Evolutionary conservation across 2,329 filamentous ascomycete genomes (phyloP).

Genomic region (Penicillium sp.): DNA sequence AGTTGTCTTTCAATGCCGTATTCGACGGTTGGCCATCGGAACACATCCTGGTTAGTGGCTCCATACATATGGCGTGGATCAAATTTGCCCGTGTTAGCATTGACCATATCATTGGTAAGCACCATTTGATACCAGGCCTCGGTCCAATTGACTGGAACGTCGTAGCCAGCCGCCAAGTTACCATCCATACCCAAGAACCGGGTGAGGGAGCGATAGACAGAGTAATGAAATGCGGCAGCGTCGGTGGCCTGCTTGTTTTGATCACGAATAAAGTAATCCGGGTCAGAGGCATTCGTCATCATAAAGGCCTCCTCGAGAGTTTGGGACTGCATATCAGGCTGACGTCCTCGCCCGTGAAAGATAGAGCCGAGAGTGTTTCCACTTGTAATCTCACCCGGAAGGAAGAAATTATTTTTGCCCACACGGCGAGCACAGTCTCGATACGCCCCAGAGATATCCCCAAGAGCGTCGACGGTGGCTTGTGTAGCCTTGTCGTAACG

Average conservation of each 20-base stretch:
- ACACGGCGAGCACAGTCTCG: constrained; percentile 49
- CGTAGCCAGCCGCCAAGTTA: constrained; percentile 47
- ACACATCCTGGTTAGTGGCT: constrained; percentile 58
- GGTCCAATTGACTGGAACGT: constrained; percentile 48
- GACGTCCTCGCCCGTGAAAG: constrained; percentile 54
- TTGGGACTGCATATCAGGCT: constrained; percentile 46
- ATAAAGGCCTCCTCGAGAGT: constrained; percentile 44
- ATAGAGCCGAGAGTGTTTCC: constrained; percentile 54
- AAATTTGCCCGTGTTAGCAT: constrained; percentile 52
- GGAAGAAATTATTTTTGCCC: constrained; percentile 56
- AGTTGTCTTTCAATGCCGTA: constrained; percentile 52
- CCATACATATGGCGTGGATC: constrained; percentile 59
- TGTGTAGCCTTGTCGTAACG: constrained; percentile 60
- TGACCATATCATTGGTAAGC: constrained; percentile 52
- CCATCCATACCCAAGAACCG: constrained; percentile 55
- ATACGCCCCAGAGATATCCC: constrained; percentile 49
- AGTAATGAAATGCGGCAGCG: constrained; percentile 55
- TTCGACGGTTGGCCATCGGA: constrained; percentile 53
- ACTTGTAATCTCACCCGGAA: constrained; percentile 56
- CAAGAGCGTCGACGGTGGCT: constrained; percentile 54
- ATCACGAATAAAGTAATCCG: constrained; percentile 46
- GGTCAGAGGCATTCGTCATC: constrained; percentile 38
- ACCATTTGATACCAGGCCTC: constrained; percentile 51
- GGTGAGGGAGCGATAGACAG: constrained; percentile 54
- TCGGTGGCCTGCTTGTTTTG: constrained; percentile 49